Percentiles rank a stretch among this genome's conserved stretches.
These are phyloP conservation scores for Colletotrichum orchidophilum DNA, from an alignment of 2,329 filamentous ascomycete species.

Conservation along the genomic window DNA sequence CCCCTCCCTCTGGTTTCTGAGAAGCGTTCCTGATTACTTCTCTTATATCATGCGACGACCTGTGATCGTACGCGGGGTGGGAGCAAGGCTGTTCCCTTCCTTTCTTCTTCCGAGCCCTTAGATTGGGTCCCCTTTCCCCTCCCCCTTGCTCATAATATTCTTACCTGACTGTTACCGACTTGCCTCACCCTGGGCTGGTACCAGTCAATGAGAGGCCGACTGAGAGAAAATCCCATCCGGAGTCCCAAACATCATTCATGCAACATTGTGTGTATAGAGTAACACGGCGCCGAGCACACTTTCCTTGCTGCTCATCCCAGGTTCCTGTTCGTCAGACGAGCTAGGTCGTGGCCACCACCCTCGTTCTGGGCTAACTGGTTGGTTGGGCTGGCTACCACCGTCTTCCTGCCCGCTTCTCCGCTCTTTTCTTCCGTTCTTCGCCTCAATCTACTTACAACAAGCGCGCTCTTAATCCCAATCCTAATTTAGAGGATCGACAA, in stretches of 20 bases:
- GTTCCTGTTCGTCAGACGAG: neutral
- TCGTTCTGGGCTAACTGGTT: neutral
- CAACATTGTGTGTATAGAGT: neutral
- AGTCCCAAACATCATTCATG: conserved; percentile 20
- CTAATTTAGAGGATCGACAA: conserved; percentile 24
- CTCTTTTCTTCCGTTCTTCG: neutral
- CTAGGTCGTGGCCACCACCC: neutral
- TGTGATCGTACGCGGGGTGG: conserved; percentile 16
- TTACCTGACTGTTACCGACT: neutral
- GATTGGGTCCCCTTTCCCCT: neutral
- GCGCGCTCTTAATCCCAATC: conserved; percentile 4
- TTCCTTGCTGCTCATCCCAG: neutral
- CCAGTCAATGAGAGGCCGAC: neutral
- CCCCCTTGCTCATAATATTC: conserved; percentile 4
- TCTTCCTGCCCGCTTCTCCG: neutral
- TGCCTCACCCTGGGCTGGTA: conserved; percentile 15
- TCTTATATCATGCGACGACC: conserved; percentile 23
- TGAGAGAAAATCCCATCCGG: neutral
- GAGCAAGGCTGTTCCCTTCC: conserved; percentile 18
- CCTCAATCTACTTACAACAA: conserved; percentile 18
- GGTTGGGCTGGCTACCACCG: neutral
- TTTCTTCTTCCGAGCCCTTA: neutral
- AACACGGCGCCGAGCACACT: neutral
- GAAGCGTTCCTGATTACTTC: neutral
- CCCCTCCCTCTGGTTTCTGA: neutral